Evolutionary conservation across 2,329 filamentous ascomycete genomes (phyloP).

Genomic region (Xylariales sp.): DNA sequence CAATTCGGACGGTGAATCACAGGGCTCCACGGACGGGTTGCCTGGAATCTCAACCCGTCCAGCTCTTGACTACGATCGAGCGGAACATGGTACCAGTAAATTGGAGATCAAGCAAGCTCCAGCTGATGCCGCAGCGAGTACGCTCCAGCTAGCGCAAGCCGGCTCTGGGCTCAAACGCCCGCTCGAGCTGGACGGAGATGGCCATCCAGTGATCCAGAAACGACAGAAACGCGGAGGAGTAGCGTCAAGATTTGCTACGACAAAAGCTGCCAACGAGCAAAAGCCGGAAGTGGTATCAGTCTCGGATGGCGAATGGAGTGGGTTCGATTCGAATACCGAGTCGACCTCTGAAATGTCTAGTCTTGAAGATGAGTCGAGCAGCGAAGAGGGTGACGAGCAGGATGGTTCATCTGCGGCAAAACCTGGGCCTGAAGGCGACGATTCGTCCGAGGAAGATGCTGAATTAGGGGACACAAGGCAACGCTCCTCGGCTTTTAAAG

Average conservation of each 20-base stretch:
- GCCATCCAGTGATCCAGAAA: constrained; percentile 77
- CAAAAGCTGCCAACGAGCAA: constrained; percentile 29
- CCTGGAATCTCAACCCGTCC: too few species aligned
- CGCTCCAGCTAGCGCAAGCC: constrained; percentile 24
- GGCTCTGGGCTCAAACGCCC: constrained; percentile 86
- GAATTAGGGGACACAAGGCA: constrained; percentile 27
- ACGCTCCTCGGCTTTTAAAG: constrained; percentile 72
- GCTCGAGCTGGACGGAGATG: constrained; percentile 72
- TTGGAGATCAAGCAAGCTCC: not conserved
- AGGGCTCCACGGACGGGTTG: not conserved
- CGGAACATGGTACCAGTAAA: not conserved
- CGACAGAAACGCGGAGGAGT: constrained; percentile 67
- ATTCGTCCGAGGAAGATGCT: constrained; percentile 30
- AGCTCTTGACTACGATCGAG: not conserved
- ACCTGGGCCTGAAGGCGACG: constrained; percentile 22
- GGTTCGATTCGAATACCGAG: constrained; percentile 51
- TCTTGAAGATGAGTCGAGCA: constrained; percentile 28
- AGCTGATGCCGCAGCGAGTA: constrained; percentile 6
- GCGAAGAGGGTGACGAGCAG: constrained; percentile 28
- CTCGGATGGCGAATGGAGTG: constrained; percentile 54
- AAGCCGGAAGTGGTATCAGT: constrained; percentile 38
- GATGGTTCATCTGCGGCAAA: constrained; percentile 28
- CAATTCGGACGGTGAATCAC: constrained; percentile 1
- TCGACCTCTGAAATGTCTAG: constrained; percentile 28
- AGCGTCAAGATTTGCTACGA: constrained; percentile 47